These are phyloP conservation scores for Phytophthora kernoviae DNA, from an alignment of 352 stramenopile genomes.

Conservation along the genomic window DNA sequence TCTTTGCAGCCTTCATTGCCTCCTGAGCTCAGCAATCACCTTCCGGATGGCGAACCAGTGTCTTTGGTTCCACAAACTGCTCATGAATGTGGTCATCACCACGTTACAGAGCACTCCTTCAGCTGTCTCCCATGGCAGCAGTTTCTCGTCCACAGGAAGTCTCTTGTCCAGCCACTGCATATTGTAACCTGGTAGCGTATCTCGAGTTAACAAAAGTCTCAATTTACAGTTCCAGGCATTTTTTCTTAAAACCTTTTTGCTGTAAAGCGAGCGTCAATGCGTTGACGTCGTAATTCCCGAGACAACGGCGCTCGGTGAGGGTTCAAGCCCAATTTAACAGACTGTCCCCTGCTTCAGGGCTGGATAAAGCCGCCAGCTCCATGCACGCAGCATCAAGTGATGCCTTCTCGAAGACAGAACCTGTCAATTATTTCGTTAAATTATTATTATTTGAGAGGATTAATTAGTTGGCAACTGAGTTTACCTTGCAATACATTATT, in stretches of 20 bases:
- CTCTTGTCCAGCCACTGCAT: constrained; percentile 80
- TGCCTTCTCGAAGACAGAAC: constrained; percentile 50
- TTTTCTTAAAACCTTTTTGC: constrained; percentile 44
- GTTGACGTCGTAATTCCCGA: constrained; percentile 87
- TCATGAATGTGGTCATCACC: constrained; percentile 46
- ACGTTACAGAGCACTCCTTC: constrained; percentile 78
- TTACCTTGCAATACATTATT: constrained; percentile 85
- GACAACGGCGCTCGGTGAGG: constrained; percentile 62
- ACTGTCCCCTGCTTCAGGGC: constrained; percentile 8
- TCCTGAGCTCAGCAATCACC: constrained; percentile 49
- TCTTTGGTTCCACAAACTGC: constrained; percentile 61
- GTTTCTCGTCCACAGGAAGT: constrained; percentile 37
- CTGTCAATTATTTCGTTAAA: constrained; percentile 30
- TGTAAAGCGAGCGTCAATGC: constrained; percentile 68
- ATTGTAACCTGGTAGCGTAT: constrained; percentile 43
- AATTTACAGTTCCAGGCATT: neutral
- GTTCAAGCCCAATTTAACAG: constrained; percentile 51
- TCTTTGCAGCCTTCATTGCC: neutral
- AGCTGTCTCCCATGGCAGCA: constrained; percentile 49
- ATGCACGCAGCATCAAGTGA: constrained; percentile 52
- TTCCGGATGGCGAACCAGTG: constrained; percentile 86
- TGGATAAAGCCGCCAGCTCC: constrained; percentile 32
- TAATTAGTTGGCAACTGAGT: too few relatives aligned
- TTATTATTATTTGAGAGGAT: neutral
- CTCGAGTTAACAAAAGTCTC: neutral